Percentiles rank a stretch among this genome's conserved stretches.
These are phyloP conservation scores for Cardamine resedifolia DNA, from an alignment of 345 rosid species.

Conservation along the genomic window DNA sequence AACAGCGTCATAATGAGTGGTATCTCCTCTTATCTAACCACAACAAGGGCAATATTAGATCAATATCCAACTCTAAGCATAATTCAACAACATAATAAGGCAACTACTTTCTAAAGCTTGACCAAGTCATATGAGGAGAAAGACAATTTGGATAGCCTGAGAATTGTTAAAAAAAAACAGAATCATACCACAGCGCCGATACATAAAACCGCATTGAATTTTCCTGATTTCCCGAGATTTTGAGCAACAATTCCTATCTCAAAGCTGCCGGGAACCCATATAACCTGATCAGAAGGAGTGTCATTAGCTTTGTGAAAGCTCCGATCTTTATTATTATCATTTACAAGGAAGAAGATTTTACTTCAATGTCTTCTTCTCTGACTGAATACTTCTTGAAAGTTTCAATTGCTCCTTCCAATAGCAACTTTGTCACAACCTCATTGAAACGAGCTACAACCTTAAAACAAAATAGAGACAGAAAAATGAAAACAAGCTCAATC, in stretches of 20 bases:
- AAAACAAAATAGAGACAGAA: background rate
- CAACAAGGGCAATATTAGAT: conserved; percentile 16
- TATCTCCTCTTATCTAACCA: conserved; percentile 88
- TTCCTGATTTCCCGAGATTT: no score
- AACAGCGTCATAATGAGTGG: conserved; percentile 94
- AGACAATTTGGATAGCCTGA: background rate
- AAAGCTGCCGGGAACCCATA: conserved; percentile 94
- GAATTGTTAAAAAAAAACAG: no score
- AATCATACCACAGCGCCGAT: no score
- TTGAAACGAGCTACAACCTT: conserved; percentile 98
- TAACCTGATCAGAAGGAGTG: conserved; percentile 52
- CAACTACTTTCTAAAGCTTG: background rate
- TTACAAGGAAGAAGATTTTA: conserved; percentile 27
- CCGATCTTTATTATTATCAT: background rate
- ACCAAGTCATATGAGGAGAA: background rate
- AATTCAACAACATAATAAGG: background rate
- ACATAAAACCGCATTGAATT: no score
- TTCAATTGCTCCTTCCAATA: conserved; percentile 85
- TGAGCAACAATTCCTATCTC: no score
- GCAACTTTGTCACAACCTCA: conserved; percentile 79
- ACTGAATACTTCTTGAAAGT: conserved; percentile 84
- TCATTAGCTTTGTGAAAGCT: conserved; percentile 18
- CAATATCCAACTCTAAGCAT: conserved; percentile 16
- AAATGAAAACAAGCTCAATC: background rate
- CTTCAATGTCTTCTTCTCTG: conserved; percentile 78